Percentiles rank a stretch among this genome's conserved stretches.
Conservation (phyloP, 768 basidiomycete species). For the Hemileccinum impolitum region DNA sequence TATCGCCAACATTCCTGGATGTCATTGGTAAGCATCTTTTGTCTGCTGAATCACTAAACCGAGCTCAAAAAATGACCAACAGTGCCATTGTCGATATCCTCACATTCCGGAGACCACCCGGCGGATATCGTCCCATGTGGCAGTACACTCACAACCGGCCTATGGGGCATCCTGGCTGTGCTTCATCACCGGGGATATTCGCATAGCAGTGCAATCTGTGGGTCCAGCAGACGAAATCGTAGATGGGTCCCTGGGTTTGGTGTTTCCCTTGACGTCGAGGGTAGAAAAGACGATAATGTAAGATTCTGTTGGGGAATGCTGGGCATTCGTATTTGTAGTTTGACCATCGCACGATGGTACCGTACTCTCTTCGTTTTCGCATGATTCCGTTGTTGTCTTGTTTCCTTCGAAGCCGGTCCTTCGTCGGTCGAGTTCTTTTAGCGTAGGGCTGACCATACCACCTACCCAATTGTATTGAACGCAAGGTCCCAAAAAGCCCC, state of each 20-base stretch:
- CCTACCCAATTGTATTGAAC: too few species aligned
- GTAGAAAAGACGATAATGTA: neutral
- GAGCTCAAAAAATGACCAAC: neutral
- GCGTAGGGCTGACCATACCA: too few species aligned
- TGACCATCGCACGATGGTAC: neutral
- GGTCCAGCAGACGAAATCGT: neutral
- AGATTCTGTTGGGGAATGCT: neutral
- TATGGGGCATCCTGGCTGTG: neutral
- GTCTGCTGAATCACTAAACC: neutral
- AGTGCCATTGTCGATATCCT: conserved; percentile 73
- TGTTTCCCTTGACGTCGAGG: neutral
- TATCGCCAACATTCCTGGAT: conserved; percentile 26
- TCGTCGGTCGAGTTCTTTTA: neutral
- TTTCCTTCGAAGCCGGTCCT: neutral
- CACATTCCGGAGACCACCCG: too few species aligned
- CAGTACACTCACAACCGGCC: neutral
- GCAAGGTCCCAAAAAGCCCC: too few species aligned
- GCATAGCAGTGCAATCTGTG: neutral
- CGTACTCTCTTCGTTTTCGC: neutral
- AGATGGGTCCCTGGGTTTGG: neutral
- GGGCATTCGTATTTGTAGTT: neutral
- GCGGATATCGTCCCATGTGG: conserved; percentile 24
- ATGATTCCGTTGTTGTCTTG: neutral
- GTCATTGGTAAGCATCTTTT: conserved; percentile 25
- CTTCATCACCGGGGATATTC: neutral